phyloP scores from a whole-genome alignment of 805 yeast genomes.

The Candida qinlingensis region DNA sequence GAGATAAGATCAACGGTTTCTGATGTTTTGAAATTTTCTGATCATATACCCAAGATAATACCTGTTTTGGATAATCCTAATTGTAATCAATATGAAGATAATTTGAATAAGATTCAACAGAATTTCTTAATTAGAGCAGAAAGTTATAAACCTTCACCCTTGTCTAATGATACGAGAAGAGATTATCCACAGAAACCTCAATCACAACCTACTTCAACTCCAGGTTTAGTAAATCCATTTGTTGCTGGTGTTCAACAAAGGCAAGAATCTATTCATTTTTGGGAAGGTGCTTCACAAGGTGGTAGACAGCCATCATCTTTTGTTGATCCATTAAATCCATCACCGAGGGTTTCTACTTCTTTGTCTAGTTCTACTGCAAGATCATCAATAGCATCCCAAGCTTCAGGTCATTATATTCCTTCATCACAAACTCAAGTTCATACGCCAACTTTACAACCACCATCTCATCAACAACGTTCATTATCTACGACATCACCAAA shows the following conservation, averaged over 20 bases:
- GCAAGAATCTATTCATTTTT: constrained; percentile 21
- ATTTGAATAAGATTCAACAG: constrained; percentile 12
- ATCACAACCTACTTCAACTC: constrained; percentile 4
- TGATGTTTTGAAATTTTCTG: constrained; percentile 22
- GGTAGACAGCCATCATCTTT: constrained; percentile 23
- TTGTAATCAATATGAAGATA: constrained; percentile 10
- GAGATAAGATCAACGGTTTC: constrained; percentile 17
- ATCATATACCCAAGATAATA: constrained; percentile 21
- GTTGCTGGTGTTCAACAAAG: constrained; percentile 8
- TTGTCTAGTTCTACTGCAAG: neutral
- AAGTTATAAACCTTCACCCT: constrained; percentile 6
- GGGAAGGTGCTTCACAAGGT: constrained; percentile 17
- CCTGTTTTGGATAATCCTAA: constrained; percentile 14
- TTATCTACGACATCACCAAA: neutral
- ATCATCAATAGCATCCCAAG: neutral
- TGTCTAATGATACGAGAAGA: neutral
- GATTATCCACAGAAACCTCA: neutral
- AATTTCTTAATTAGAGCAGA: constrained; percentile 20
- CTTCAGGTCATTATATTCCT: constrained; percentile 7
- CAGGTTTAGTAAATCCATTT: constrained; percentile 9
- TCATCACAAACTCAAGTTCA: neutral
- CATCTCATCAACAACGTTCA: neutral
- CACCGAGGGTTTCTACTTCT: constrained; percentile 6
- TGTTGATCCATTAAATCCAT: constrained; percentile 22
- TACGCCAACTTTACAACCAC: neutral